Percentiles rank a stretch among this genome's conserved stretches.
Conservation (phyloP, 164 flowering plant genomes). For the Tetrastigma voinierianum region DNA sequence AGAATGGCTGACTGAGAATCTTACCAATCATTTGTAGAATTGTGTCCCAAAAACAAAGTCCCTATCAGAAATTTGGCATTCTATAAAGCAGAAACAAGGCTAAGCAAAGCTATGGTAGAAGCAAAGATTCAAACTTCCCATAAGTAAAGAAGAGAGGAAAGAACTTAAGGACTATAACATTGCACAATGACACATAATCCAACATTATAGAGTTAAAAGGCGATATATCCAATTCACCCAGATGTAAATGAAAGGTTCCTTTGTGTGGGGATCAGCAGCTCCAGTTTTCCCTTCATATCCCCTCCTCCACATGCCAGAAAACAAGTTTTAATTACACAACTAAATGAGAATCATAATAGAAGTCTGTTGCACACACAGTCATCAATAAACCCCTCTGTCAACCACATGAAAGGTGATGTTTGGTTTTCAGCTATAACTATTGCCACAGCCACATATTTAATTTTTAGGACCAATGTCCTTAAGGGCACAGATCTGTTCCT, state of each 20-base stretch:
- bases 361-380: conserved; percentile 11
- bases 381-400: conserved; percentile 4
- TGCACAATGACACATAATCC: too few relatives aligned
- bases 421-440: conserved; percentile 11
- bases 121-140: too few relatives aligned
- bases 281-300: not conserved
- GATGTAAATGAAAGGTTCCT: not conserved
- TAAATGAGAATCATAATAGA: not conserved
- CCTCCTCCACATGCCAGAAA: not conserved
- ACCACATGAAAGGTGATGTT: not conserved
- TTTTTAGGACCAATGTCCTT: conserved; percentile 51
- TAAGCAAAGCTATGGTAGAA: too few relatives aligned
- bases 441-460: conserved; percentile 16
- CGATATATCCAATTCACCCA: not conserved
- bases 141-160: too few relatives aligned
- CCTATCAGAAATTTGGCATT: too few relatives aligned
- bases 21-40: too few relatives aligned
- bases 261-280: not conserved
- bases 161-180: too few relatives aligned
- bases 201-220: too few relatives aligned
- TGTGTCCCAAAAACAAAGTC: too few relatives aligned
- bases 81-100: too few relatives aligned
- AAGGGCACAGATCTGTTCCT: conserved; percentile 32
- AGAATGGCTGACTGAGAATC: too few relatives aligned
- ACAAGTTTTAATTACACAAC: conserved; percentile 5